Evolutionary conservation across 1,284 basidiomycete species (phyloP), one percentile per base, ranked within the genome.

Genomic region (Moesziomyces antarcticus): DNA sequence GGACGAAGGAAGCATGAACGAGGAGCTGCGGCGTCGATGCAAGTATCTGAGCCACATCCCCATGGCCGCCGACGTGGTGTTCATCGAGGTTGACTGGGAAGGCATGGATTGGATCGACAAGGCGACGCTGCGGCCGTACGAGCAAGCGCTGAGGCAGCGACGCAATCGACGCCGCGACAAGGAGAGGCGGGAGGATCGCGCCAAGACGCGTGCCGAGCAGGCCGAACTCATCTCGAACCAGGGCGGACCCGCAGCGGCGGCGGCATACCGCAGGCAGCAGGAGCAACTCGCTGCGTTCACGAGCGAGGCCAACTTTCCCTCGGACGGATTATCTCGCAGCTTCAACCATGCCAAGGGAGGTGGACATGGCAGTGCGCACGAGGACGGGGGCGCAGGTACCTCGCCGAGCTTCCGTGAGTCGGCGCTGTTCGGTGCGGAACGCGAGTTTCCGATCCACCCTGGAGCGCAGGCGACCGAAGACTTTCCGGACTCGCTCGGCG

Each of bases 41-140:
- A 97, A 96, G 84, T 99, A 98, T 85, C 91, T 99, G 58, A 89
- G 89, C 3, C 95, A 98, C 84, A 87, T 98, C 70, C 93, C 96
- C 0, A 91, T 93, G 73, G 91, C 93, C 49, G 91, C 93, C 16
- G 94, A 98, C 82, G 93, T 98, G 44, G 91, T 95, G 14, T 98
- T 99, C 83, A 87, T 98, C 63, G 95, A 99, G 85, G 90, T 93
- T 3, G 91, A 97, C 47, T 82, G 81, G 82, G 69, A 79, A 25
- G 59, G 53, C 33, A 81, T 82, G 65, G 44, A 55, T n/a, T 45
- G 75, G 45, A 65, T 80, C 45, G 62, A 57, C 45, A 69, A 69
- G 43, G 46, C 70, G 14, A 75, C 76, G 11, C 60, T 81, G 48
- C 61, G 68, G 43, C 75, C 78, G 14, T 83, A 79, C 62, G 77